Conservation (phyloP, 345 rosid species). For the Triadica sebifera region DNA sequence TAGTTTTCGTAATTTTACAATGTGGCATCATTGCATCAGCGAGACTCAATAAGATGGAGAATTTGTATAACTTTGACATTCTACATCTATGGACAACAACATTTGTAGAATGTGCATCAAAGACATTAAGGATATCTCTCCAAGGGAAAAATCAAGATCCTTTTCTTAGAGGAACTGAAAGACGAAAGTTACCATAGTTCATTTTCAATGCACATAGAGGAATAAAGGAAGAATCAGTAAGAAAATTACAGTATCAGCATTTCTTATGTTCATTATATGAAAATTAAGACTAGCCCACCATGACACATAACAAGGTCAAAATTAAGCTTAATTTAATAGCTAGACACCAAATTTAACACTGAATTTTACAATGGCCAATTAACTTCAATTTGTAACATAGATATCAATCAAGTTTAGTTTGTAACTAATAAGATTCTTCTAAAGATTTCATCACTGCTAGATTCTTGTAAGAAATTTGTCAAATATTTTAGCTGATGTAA, state of each 20-base stretch:
- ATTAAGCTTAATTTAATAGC: not conserved
- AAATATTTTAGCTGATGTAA: not conserved
- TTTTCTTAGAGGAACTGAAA: not conserved
- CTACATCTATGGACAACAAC: not conserved
- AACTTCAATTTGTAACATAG: too few species aligned
- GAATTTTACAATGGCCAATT: not conserved
- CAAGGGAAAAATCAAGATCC: not conserved
- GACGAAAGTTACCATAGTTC: not conserved
- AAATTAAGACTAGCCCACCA: not conserved
- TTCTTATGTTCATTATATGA: not conserved
- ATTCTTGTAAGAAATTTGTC: not conserved
- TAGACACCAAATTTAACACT: not conserved
- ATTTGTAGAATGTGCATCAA: not conserved
- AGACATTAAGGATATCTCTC: not conserved
- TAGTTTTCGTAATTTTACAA: too few species aligned
- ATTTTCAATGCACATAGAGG: not conserved
- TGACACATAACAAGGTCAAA: not conserved
- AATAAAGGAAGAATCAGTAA: too few species aligned
- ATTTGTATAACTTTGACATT: not conserved
- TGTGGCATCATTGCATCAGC: too few species aligned
- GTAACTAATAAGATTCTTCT: not conserved
- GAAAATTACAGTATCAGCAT: too few species aligned
- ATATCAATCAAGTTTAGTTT: not conserved
- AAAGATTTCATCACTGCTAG: not conserved
- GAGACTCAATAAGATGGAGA: not conserved